Evolutionary conservation across 306 rosid species (phyloP).

Genomic region (Begonia loranthoides): DNA sequence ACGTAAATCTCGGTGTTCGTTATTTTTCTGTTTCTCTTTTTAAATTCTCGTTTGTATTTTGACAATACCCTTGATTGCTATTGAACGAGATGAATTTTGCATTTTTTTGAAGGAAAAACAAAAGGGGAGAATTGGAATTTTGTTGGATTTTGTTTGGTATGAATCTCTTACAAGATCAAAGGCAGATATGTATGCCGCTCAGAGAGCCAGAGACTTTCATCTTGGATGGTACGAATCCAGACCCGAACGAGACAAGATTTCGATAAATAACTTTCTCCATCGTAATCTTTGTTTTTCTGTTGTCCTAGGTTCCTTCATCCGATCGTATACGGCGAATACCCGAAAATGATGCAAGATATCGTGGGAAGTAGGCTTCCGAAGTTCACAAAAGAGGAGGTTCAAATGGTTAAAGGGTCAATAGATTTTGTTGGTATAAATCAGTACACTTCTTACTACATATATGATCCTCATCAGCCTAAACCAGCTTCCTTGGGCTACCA

Average conservation of each 20-base stretch:
- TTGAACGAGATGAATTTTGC: neutral
- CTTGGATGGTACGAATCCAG: conserved; percentile 57
- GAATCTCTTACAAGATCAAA: conserved; percentile 80
- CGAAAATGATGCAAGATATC: conserved; percentile 56
- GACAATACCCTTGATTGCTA: too few relatives aligned
- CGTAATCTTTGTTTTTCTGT: too few relatives aligned
- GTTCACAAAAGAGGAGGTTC: conserved; percentile 65
- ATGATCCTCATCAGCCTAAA: conserved; percentile 36
- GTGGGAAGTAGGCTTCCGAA: conserved; percentile 80
- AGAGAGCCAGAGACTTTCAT: conserved; percentile 91
- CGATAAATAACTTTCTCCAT: too few relatives aligned
- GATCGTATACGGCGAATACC: conserved; percentile 80
- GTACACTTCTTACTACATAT: conserved; percentile 62
- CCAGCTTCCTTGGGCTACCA: conserved; percentile 61
- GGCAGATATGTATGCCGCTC: conserved; percentile 85
- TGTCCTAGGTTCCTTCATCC: conserved; percentile 77
- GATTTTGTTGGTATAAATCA: conserved; percentile 84
- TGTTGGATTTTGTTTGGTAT: conserved; percentile 84
- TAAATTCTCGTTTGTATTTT: too few relatives aligned
- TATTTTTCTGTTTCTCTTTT: too few relatives aligned
- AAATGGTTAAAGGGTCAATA: conserved; percentile 63
- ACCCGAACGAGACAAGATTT: too few relatives aligned
- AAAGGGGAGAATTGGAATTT: conserved; percentile 73
- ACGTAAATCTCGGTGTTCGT: too few relatives aligned
- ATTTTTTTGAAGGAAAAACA: conserved; percentile 41